Evolutionary conservation across 352 stramenopile genomes (phyloP), one percentile per base, ranked within the genome.

Genomic region (Phytophthora cactorum): DNA sequence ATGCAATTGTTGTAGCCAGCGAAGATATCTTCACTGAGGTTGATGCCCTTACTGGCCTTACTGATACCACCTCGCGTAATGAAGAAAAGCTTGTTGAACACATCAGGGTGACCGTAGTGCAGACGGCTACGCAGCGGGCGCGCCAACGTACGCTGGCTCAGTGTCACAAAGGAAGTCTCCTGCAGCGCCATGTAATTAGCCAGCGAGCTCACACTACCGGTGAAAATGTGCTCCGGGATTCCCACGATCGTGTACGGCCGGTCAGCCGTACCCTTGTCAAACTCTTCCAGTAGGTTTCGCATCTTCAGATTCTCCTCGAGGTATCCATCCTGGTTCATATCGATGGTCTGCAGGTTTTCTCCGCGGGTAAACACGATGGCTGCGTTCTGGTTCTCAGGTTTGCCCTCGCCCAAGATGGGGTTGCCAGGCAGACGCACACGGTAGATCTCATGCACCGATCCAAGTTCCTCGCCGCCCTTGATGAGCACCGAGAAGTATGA

Each of bases 21-120:
- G 68, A 99, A 99, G 58, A 99, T 99, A 82, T 99, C 98, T 78
- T 99, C 98, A 52, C 95, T 99, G 34, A 99, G 84, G 69, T 99
- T 99, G 74, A 99, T 99, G 38, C 98, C 98, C 72, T 99, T 99
- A 68, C 95, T 99, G 22, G 96, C 97, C 79, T 99, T 99, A 73
- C 91, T 98, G 63, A 99, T 98, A n/a, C 98, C 98, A 55, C 98
- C 98, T 49, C 97, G 89, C 25, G 97, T 99, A 74, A 99, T 99
- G 81, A 99, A 99, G 70, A 99, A 99, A 6, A 99, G 71, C 76
- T 99, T 99, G 79, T 99, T 98, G 74, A 99, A 99, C 28, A 99
- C 86, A 83, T 99, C 98, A 4, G 98, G 98, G 70, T 99, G 98
- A 47, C 98, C 98, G 70, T 99, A 99, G 70, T 99, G 98, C 46